Evolutionary conservation across 768 basidiomycete species (phyloP).

Genomic region (Lactarius vividus): DNA sequence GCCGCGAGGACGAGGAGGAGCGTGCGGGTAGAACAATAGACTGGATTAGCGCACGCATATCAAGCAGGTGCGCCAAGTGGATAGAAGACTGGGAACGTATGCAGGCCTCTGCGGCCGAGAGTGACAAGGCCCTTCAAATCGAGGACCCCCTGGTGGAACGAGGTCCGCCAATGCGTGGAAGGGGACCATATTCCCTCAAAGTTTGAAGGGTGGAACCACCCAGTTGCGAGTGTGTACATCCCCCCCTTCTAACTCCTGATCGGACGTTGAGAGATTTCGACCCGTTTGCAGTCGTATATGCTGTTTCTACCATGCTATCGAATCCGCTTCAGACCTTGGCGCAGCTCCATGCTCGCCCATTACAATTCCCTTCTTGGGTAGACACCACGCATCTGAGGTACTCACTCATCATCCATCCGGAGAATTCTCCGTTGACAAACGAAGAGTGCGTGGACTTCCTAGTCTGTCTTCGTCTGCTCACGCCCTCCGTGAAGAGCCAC

Average conservation of each 20-base stretch:
- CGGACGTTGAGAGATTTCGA: not conserved
- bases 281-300: constrained; percentile 59
- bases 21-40: constrained; percentile 80
- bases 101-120: constrained; percentile 35
- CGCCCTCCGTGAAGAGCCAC: constrained; percentile 49
- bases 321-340: constrained; percentile 82
- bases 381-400: constrained; percentile 69
- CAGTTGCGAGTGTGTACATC: constrained; percentile 60
- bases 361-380: constrained; percentile 80
- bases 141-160: constrained; percentile 86
- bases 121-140: constrained; percentile 30
- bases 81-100: constrained; percentile 58
- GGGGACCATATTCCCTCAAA: constrained; percentile 72
- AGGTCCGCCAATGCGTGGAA: constrained; percentile 71
- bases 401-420: constrained; percentile 75
- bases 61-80: constrained; percentile 63
- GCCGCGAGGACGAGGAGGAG: constrained; percentile 73
- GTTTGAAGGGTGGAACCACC: constrained; percentile 84
- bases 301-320: constrained; percentile 76
- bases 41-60: constrained; percentile 78
- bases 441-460: constrained; percentile 61
- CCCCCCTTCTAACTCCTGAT: constrained; percentile 9
- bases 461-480: constrained; percentile 8
- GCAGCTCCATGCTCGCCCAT: constrained; percentile 60
- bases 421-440: constrained; percentile 62